Conservation (phyloP, 371 early-diverging fungal species). For the Mucor racemosus region DNA sequence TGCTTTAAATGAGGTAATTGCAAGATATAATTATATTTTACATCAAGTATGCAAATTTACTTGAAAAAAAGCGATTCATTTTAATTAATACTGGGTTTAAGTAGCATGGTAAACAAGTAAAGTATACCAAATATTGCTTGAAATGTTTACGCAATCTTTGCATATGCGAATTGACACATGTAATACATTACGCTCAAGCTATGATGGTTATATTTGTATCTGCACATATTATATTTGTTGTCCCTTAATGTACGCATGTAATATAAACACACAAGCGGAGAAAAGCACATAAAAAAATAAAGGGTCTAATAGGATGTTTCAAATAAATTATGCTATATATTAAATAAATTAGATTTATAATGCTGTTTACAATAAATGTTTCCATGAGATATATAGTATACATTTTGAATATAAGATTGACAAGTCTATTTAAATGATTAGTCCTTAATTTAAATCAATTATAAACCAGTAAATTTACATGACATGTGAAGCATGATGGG, state of each 20-base stretch:
- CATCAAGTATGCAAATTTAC: too few species aligned
- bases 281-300: neutral
- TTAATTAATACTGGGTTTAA: too few species aligned
- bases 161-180: too few species aligned
- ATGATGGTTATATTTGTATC: neutral
- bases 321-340: neutral
- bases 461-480: conserved; percentile 17
- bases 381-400: neutral
- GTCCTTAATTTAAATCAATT: neutral
- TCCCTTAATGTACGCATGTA: neutral
- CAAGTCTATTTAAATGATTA: neutral
- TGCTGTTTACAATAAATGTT: neutral
- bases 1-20: too few species aligned
- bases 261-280: neutral
- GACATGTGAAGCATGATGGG: conserved; percentile 44
- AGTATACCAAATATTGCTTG: too few species aligned
- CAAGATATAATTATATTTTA: too few species aligned
- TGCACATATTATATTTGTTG: neutral
- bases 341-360: neutral
- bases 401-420: neutral
- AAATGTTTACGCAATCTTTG: too few species aligned
- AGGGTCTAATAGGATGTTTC: neutral
- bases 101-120: too few species aligned
- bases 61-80: too few species aligned
- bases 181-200: neutral